Conservation (phyloP, 352 stramenopile species). For the Poterioochromonas sp. region DNA sequence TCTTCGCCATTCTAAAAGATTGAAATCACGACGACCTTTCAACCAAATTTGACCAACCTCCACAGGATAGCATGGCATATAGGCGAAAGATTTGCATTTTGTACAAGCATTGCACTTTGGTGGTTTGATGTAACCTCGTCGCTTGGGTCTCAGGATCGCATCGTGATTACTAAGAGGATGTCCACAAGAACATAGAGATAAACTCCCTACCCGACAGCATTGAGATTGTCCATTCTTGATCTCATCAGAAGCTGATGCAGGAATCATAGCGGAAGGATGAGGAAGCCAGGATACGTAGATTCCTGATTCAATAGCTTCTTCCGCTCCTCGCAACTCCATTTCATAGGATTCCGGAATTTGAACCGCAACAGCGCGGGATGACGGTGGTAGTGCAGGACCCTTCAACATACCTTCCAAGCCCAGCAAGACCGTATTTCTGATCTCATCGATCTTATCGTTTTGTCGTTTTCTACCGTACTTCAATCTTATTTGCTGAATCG, state of each 20-base stretch:
- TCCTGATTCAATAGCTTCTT: neutral
- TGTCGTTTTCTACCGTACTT: no score
- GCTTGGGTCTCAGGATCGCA: neutral
- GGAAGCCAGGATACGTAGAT: neutral
- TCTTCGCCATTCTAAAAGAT: neutral
- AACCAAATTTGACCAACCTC: conserved; percentile 2
- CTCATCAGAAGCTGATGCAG: conserved; percentile 7
- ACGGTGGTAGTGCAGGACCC: no score
- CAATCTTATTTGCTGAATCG: no score
- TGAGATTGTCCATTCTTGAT: neutral
- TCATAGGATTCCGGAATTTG: no score
- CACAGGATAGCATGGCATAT: conserved; percentile 2
- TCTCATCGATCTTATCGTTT: no score
- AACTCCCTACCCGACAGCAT: neutral
- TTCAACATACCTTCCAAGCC: no score
- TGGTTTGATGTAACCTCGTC: conserved; percentile 5
- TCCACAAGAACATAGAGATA: neutral
- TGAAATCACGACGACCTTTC: neutral
- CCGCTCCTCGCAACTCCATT: no score
- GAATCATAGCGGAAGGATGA: neutral
- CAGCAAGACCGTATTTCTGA: no score
- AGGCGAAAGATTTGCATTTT: neutral
- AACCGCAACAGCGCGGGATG: no score
- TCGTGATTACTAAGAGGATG: conserved; percentile 2
- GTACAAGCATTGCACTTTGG: neutral